phyloP scores from a whole-genome alignment of 2,329 filamentous ascomycete genomes.

The Cytospora mali region DNA sequence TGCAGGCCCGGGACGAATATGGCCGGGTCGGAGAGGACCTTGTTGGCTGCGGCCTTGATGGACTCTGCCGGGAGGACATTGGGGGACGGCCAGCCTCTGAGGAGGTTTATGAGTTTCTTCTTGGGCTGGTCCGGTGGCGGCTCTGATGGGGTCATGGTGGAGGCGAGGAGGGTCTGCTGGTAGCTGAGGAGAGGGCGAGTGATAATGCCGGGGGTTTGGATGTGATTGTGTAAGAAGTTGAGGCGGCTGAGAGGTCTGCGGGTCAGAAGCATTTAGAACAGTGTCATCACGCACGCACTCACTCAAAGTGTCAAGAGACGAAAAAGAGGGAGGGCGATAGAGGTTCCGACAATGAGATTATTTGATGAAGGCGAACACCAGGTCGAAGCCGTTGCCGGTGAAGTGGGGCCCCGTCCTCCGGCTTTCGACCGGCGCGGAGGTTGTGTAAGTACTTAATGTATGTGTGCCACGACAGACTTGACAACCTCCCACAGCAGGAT shows the following conservation, averaged over 20 bases:
- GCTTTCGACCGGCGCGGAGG: not conserved
- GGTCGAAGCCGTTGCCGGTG: not conserved
- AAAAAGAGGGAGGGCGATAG: not conserved
- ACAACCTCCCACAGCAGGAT: no score
- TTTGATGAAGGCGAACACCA: not conserved
- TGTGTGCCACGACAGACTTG: no score
- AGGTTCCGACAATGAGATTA: not conserved
- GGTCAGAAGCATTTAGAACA: not conserved
- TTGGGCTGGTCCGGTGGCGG: conserved; percentile 8
- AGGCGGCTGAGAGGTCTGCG: not conserved
- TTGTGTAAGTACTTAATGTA: no score
- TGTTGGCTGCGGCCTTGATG: conserved; percentile 62
- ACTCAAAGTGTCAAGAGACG: not conserved
- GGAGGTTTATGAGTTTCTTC: conserved; percentile 60
- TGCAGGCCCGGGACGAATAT: conserved; percentile 56
- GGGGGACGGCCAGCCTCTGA: conserved; percentile 68
- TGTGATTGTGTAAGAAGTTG: not conserved
- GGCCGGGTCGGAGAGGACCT: conserved; percentile 61
- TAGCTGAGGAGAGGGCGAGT: not conserved
- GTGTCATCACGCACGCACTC: not conserved
- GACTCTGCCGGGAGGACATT: conserved; percentile 65
- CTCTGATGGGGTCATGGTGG: conserved; percentile 24
- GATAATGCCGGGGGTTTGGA: not conserved
- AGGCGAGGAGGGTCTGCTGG: conserved; percentile 1
- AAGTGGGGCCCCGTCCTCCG: not conserved